Base-by-base conservation (phyloP, 495 filamentous ascomycete genomes). In the Neurospora terricola region DNA sequence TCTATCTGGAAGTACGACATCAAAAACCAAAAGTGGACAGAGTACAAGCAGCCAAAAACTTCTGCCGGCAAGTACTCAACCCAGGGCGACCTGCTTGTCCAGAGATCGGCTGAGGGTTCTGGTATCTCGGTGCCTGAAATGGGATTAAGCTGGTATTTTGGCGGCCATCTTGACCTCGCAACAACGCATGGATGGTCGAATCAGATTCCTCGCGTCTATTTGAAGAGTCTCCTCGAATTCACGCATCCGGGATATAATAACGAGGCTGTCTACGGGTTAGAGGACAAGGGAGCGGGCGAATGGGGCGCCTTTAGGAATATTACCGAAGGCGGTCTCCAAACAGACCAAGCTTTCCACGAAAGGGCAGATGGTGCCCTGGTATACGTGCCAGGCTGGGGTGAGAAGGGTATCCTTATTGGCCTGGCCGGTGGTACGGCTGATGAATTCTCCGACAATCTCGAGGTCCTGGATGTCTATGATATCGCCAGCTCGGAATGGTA, bases 401-500 rank as follows among this genome's bases (percentile, higher is more conserved):
- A 84, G 1, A 83, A 87, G 68, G 91, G 91, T 0, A 89, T 93
- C 42, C 78, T 93, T n/a, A 81, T 94, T 2, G 91, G 89, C 40
- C 83, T 94, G 21, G 89, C 85, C 68, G 92, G 91, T 38, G 92
- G 92, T 4, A 88, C 86, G 3, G 89, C 87, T 69, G 82, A 83
- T 23, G 89, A 86, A 4, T 91, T 88, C 76, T 75, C 80, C 36
- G 88, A 89, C n/a, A 89, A 89, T 5, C 90, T 94, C 84, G 91
- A 90, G 75, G 83, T 88, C 1, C 88, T 94, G 40, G 90, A 93
- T 75, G 87, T 94, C 11, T 94, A 91, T 79, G 91, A 94, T 75
- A 91, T 94, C 76, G 90, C 88, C 12, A 89, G 80, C n/a, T 90
- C 87, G 16, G 88, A 86, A n/a, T 94, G 92, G 92, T 93, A 92